Evolutionary conservation across 2,329 filamentous ascomycete species (phyloP), one percentile per base, ranked within the genome.

Genomic region (Bipolaris victoriae): DNA sequence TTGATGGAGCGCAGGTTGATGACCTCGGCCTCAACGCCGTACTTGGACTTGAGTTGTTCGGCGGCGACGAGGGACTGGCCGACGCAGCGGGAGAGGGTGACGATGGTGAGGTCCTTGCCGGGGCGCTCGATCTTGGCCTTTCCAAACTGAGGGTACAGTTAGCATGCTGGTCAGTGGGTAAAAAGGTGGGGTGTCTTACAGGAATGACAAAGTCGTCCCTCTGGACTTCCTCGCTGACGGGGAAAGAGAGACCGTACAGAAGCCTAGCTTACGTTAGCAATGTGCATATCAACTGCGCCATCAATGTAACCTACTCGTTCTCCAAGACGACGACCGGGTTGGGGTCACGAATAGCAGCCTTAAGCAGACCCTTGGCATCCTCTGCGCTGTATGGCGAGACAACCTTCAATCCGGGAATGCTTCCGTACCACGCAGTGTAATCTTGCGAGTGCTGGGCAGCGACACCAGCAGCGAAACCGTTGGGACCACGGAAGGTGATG

Each of bases 121-220:
- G 88, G 83, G 73, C 95, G 93, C 85, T 99, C 95, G 75, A 99
- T 91, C 88, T 99, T 99, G 80, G 95, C 95, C 85, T 99, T 99
- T 79, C 95, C 95, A 77, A 99, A 92, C 81, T 81, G 52, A 16
- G 47, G 11, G 40, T 15, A 37, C 37, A 29, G 56, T 71, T 53
- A 69, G 66, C 45, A 3, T 31, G 48, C 9, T 40, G 45, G 2
- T 20, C 11, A 16, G 5, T 3, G 43, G n/a, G 29, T 15, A 16
- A 26, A 35, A 18, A 13, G 9, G 33, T 1, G 47, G 46, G 41
- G 36, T 15, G 3, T 26, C 78, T 61, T 79, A 82, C 81, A 67
- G 95, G 95, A 70, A 99, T 81, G 70, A 99, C 94, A 72, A 98
- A 99, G 81, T 99, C 95, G 78, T 91, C 90, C 81, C 90, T 94